Conservation (phyloP, 331 rosid species). For the Rosa hybrid region DNA sequence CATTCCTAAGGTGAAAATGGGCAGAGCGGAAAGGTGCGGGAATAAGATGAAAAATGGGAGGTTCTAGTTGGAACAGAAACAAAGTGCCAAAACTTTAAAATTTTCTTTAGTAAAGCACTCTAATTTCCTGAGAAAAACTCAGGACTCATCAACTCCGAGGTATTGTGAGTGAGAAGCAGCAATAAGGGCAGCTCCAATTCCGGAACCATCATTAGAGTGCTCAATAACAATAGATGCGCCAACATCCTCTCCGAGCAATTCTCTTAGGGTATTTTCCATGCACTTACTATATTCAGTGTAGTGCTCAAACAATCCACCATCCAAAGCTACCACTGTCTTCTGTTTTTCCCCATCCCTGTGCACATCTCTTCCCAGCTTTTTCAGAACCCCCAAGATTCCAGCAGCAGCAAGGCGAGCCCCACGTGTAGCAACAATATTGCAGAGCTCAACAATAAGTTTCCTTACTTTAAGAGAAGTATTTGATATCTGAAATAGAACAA, state of each 20-base stretch:
- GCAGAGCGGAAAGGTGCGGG: slow-evolving; percentile 10
- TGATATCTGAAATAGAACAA: slow-evolving; percentile 49
- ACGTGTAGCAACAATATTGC: slow-evolving; percentile 78
- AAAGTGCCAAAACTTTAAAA: slow-evolving; percentile 10
- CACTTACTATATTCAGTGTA: slow-evolving; percentile 66
- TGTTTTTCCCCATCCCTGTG: slow-evolving; percentile 40
- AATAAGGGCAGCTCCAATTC: slow-evolving; percentile 88
- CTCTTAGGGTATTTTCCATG: slow-evolving; percentile 62
- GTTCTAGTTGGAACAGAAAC: neutral
- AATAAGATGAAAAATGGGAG: slow-evolving; percentile 21
- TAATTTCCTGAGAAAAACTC: slow-evolving; percentile 24
- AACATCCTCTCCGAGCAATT: slow-evolving; percentile 60
- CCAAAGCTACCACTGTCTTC: slow-evolving; percentile 71
- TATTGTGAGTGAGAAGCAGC: slow-evolving; percentile 85
- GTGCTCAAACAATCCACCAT: slow-evolving; percentile 90
- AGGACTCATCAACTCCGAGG: slow-evolving; percentile 41
- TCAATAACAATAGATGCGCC: slow-evolving; percentile 48
- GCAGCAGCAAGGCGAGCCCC: slow-evolving; percentile 94
- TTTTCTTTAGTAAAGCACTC: slow-evolving; percentile 18
- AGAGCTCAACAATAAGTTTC: slow-evolving; percentile 53
- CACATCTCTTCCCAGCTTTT: slow-evolving; percentile 70
- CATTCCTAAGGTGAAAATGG: slow-evolving; percentile 17
- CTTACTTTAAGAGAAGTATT: slow-evolving; percentile 59
- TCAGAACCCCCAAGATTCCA: slow-evolving; percentile 75
- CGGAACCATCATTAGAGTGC: slow-evolving; percentile 84